Base-by-base conservation (phyloP, 1,284 basidiomycete species). In the Trichosporon inkin region DNA sequence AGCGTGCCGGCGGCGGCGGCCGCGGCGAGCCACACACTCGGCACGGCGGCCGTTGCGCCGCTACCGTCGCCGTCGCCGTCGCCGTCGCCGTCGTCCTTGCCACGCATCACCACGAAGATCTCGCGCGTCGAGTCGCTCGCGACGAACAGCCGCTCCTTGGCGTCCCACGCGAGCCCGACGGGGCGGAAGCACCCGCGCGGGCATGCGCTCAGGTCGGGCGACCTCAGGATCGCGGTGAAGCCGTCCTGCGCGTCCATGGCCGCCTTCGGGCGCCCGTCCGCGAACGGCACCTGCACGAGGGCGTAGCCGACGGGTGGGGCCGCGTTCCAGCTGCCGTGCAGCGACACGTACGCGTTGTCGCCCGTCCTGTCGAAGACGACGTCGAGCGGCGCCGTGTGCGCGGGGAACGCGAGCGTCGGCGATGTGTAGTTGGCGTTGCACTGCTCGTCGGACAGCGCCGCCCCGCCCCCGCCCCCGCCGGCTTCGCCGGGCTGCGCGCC, bases 311-410 rank as follows among this genome's bases (percentile, higher is more conserved):
- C 53, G 0, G 55, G 55, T 32, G 37, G 10, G n/a, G 53, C 55
- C 8, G 57, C 34, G 55, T 62, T 63, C 62, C 62, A 63, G 58
- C 58, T 60, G 1, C 62, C 62, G 53, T 60, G 62, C 53, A 57
- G 52, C 13, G 62, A 37, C 19, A 63, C 19, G 13, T 37, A 60
- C 10, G 62, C 62, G 10, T 38, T 41, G 14, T 28, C 40, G 13
- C 62, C 62, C 6, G 37, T 14, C 13, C 10, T 20, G 44, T 57
- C 55, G 38, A 63, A 63, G 36, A 32, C n/a, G 44, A 63, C 60
- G 44, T 63, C 62, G 6, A 60, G 55, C 7, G 62, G 62, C 10
- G 62, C 58, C 1, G 56, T 60, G 55, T 63, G 62, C 13, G 62
- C 58, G 44, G 57, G 58, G 36, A 63, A 55, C n/a, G 58, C 19